phyloP scores from a whole-genome alignment of 2,329 filamentous ascomycete genomes.

The Apiospora hydei region DNA sequence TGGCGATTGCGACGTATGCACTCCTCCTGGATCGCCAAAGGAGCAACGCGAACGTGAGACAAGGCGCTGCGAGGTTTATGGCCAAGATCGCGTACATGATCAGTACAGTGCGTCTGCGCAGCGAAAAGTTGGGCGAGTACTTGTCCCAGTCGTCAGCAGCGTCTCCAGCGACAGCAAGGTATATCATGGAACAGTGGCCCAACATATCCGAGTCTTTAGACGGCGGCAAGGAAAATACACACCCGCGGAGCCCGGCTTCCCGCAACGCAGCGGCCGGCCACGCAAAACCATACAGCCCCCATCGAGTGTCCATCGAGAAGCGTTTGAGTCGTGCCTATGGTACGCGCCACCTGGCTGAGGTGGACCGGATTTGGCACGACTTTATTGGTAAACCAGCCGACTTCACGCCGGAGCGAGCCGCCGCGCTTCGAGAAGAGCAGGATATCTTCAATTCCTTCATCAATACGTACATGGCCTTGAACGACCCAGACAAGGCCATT shows the following conservation, averaged over 20 bases:
- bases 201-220: slow-evolving; percentile 33
- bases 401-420: slow-evolving; percentile 32
- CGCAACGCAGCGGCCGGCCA: slow-evolving; percentile 24
- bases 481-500: slow-evolving; percentile 39
- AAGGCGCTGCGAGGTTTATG: slow-evolving; percentile 37
- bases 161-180: slow-evolving; percentile 35
- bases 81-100: slow-evolving; percentile 37
- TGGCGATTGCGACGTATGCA: slow-evolving; percentile 48
- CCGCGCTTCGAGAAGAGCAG: slow-evolving; percentile 32
- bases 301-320: slow-evolving; percentile 23
- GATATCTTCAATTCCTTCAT: slow-evolving; percentile 41
- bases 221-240: background rate
- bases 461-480: slow-evolving; percentile 37
- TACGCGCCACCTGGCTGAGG: slow-evolving; percentile 31
- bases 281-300: background rate
- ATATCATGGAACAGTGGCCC: slow-evolving; percentile 40
- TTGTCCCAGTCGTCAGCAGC: slow-evolving; percentile 22
- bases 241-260: background rate
- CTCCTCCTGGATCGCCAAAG: slow-evolving; percentile 45
- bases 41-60: slow-evolving; percentile 32
- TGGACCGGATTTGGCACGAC: slow-evolving; percentile 38
- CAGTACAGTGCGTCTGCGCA: slow-evolving; percentile 32
- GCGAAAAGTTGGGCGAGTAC: slow-evolving; percentile 29
- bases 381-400: slow-evolving; percentile 33
- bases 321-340: slow-evolving; percentile 31